phyloP scores from a whole-genome alignment of 2,329 filamentous ascomycete genomes.

The Alternaria arborescens region DNA sequence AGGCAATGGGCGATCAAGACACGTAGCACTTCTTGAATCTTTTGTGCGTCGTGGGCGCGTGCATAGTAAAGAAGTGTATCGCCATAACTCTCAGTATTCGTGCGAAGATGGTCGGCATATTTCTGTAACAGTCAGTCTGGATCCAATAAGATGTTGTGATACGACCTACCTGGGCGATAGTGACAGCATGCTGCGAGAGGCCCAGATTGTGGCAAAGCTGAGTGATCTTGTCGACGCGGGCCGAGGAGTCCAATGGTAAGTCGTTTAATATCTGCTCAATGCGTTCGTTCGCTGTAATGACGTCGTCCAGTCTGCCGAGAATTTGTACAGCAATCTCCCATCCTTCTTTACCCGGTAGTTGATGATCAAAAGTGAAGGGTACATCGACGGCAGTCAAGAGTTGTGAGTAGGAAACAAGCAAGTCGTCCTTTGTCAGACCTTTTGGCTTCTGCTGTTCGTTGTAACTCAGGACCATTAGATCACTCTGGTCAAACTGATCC shows the following conservation, averaged over 20 bases:
- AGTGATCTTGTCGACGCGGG: constrained; percentile 83
- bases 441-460: constrained; percentile 39
- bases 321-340: constrained; percentile 91
- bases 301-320: constrained; percentile 80
- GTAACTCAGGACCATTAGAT: constrained; percentile 82
- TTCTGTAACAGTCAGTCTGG: constrained; percentile 62
- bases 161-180: constrained; percentile 77
- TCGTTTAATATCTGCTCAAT: constrained; percentile 77
- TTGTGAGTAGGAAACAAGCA: constrained; percentile 78
- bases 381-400: constrained; percentile 63
- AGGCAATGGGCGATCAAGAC: constrained; percentile 87
- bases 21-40: constrained; percentile 85
- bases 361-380: constrained; percentile 35
- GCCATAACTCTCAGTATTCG: constrained; percentile 79
- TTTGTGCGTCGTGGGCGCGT: constrained; percentile 77
- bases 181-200: constrained; percentile 79
- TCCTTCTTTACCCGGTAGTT: constrained; percentile 64
- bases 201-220: constrained; percentile 78
- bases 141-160: background rate
- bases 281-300: constrained; percentile 73
- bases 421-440: constrained; percentile 76
- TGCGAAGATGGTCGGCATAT: constrained; percentile 80
- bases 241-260: constrained; percentile 74
- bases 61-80: constrained; percentile 91
- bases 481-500: constrained; percentile 79